Evolutionary conservation across 495 filamentous ascomycete species (phyloP), one percentile per base, ranked within the genome.

Genomic region (Penicillium arizonense): DNA sequence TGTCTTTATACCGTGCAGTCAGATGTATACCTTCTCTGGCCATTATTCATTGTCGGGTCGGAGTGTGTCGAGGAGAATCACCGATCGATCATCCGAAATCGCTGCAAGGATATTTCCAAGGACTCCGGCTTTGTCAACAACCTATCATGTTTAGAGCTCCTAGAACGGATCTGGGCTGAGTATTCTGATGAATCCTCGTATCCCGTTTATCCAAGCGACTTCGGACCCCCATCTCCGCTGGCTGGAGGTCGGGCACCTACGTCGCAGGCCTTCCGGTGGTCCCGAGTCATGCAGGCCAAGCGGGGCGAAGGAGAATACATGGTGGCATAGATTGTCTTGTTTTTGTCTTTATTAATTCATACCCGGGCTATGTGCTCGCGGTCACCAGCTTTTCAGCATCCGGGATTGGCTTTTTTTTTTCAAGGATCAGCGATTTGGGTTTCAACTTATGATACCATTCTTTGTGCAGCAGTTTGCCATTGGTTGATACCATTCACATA

Each of bases 41-140:
- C 93, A 8, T 78, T 97, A 9, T 96, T 96, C 65, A 87, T 97
- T 44, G 87, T 85, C 0, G 92, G 93, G 26, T 90, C 89, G 20
- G 93, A 96, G 73, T 96, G 91, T 64, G 88, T 96, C 47, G 85
- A 87, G 47, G 87, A 90, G 56, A 74, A 85, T 34, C 88, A 96
- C 55, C 86, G 92, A 48, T 77, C 80, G 28, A 80, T 91, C 42
- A 86, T 97, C 41, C 82, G 90, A 16, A 73, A 82, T 58, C 83
- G 91, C 44, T 96, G 91, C 74, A 75, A 84, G 35, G 90, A 93
- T 65, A 91, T 96, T 59, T 89, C 90, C 75, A 80, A 83, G 21
- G 87, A 92, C 61, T 90, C 87, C 38, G 92, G 91, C 12, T 96
- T 97, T 66, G 88, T 88, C 72, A 97, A 97, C 65, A 96, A 96